Percentiles rank a stretch among this genome's conserved stretches.
phyloP scores from a whole-genome alignment of 495 filamentous ascomycete species.

The Xylaria sp. region DNA sequence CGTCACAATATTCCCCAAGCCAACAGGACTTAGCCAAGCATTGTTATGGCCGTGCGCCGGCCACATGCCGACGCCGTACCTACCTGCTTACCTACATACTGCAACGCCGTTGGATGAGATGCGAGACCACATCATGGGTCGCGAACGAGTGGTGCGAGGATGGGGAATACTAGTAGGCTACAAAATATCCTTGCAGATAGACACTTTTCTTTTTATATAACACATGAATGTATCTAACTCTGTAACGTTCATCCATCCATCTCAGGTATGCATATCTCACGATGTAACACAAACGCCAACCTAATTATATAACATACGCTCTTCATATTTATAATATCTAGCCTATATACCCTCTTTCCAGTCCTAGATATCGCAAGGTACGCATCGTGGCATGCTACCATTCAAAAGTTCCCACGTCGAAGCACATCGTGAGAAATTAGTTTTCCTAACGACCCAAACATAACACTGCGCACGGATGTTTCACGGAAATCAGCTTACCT shows the following conservation, averaged over 20 bases:
- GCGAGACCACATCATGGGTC: not conserved
- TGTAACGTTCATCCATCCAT: not conserved
- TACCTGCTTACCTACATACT: not conserved
- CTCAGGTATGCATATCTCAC: not conserved
- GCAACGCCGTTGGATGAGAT: not conserved
- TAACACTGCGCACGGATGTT: not conserved
- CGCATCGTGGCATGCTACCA: not conserved
- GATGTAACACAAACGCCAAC: not conserved
- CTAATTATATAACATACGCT: not conserved
- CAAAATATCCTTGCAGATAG: not conserved
- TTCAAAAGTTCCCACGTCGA: not conserved
- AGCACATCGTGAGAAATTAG: not conserved
- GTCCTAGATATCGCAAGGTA: not conserved
- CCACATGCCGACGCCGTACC: conserved; percentile 1
- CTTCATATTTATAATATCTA: not conserved
- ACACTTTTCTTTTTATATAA: not conserved
- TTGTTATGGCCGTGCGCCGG: conserved; percentile 22
- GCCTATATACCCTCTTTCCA: not conserved
- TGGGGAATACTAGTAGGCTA: not conserved
- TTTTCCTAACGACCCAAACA: not conserved
- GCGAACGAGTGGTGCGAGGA: not conserved
- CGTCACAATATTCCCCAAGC: not conserved
- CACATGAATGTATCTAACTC: not conserved
- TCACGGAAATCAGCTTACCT: not conserved
- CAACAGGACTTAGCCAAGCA: conserved; percentile 17